A percentile compares a stretch with the other conserved stretches of the same genome.
Conservation (phyloP, 2,329 filamentous ascomycete species). For the Colletotrichum endophyticum region DNA sequence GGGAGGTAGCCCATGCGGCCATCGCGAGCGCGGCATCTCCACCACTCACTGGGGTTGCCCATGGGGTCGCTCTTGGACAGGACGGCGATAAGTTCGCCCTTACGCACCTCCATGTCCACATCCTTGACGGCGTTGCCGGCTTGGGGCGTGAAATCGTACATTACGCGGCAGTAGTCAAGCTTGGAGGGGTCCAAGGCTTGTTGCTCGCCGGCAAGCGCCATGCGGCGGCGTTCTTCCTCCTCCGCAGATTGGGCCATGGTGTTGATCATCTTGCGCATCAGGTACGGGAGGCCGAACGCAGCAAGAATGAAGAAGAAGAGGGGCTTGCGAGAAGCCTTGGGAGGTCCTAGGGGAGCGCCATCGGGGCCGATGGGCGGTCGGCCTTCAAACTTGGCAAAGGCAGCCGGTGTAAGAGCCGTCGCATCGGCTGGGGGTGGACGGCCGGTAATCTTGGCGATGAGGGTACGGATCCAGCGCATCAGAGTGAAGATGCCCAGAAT, state of each 20-base stretch:
- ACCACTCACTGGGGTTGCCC: constrained; percentile 95
- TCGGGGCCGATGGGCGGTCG: constrained; percentile 60
- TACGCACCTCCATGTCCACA: constrained; percentile 89
- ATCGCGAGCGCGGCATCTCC: constrained; percentile 90
- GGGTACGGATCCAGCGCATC: constrained; percentile 91
- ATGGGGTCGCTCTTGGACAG: constrained; percentile 91
- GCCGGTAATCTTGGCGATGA: constrained; percentile 91
- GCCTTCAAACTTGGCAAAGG: constrained; percentile 89
- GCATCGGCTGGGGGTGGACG: constrained; percentile 88
- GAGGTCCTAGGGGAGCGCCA: constrained; percentile 65
- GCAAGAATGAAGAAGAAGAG: constrained; percentile 95
- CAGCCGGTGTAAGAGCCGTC: constrained; percentile 83
- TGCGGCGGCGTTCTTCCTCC: constrained; percentile 73
- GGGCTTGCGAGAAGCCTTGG: constrained; percentile 89
- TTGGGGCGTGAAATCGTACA: constrained; percentile 93
- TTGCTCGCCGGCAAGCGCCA: constrained; percentile 46
- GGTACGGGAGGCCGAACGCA: constrained; percentile 92
- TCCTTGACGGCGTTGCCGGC: constrained; percentile 65
- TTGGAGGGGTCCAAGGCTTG: constrained; percentile 81
- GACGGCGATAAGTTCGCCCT: constrained; percentile 94
- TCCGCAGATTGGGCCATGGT: constrained; percentile 84
- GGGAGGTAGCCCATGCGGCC: constrained; percentile 92
- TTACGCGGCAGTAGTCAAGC: constrained; percentile 92
- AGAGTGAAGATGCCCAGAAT: constrained; percentile 95
- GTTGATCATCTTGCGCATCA: constrained; percentile 96